A percentile compares a stretch with the other conserved stretches of the same genome.
Conservation (phyloP, 768 basidiomycete genomes). For the Russula vinacea region DNA sequence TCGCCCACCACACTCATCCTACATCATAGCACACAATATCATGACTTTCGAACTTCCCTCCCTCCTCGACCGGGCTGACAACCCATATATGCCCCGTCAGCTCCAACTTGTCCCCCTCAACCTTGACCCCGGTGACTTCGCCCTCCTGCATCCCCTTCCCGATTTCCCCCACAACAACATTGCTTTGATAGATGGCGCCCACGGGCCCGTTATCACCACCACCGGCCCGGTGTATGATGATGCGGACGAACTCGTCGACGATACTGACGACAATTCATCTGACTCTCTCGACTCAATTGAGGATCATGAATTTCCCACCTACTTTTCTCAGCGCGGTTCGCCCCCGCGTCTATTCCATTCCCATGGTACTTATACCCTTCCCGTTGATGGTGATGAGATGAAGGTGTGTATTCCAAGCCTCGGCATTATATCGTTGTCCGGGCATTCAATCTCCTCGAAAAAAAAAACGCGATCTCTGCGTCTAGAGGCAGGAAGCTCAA, state of each 20-base stretch:
- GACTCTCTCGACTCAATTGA: slow-evolving; percentile 44
- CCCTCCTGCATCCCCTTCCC: slow-evolving; percentile 1
- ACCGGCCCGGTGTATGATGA: background rate
- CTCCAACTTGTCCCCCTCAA: slow-evolving; percentile 2
- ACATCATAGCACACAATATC: slow-evolving; percentile 7
- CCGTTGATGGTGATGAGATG: slow-evolving; percentile 68
- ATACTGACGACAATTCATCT: slow-evolving; percentile 43
- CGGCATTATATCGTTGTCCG: background rate
- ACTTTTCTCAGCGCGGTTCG: slow-evolving; percentile 56
- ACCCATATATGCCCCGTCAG: slow-evolving; percentile 22
- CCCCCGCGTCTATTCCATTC: slow-evolving; percentile 60
- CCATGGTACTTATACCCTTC: slow-evolving; percentile 62
- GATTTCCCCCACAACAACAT: background rate
- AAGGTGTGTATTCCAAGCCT: slow-evolving; percentile 45
- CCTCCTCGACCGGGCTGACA: slow-evolving; percentile 17
- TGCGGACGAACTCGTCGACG: slow-evolving; percentile 31
- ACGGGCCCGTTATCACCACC: background rate
- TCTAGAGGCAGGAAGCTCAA: slow-evolving; percentile 24
- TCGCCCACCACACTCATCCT: background rate
- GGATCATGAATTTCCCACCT: slow-evolving; percentile 53
- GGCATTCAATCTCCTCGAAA: background rate
- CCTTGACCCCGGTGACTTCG: slow-evolving; percentile 3
- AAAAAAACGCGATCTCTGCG: background rate
- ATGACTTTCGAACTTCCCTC: slow-evolving; percentile 5
- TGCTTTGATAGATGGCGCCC: background rate